A percentile compares a stretch with the other conserved stretches of the same genome.
These are phyloP conservation scores for Lipomyces yarrowii DNA, from an alignment of 1,139 yeast species.

Conservation along the genomic window DNA sequence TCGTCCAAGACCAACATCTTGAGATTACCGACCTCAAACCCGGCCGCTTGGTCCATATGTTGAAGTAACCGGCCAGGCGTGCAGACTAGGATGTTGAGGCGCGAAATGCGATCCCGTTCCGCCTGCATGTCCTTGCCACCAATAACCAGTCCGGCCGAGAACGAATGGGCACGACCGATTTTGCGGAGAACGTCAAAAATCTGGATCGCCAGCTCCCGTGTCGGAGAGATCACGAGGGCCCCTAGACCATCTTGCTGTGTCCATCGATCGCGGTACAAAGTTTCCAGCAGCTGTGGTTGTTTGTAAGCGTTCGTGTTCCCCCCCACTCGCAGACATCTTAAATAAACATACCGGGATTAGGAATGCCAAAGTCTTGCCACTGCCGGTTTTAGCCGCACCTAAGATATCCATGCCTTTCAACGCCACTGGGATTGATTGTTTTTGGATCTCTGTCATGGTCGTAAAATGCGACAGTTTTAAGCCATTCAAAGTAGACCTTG, in stretches of 20 bases:
- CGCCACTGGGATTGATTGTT: slow-evolving; percentile 73
- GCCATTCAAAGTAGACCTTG: slow-evolving; percentile 65
- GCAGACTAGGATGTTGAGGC: slow-evolving; percentile 85
- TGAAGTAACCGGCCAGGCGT: slow-evolving; percentile 96
- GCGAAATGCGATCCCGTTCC: slow-evolving; percentile 82
- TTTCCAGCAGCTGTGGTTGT: slow-evolving; percentile 34
- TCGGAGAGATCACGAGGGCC: slow-evolving; percentile 88
- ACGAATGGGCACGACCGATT: slow-evolving; percentile 76
- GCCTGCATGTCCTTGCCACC: slow-evolving; percentile 94
- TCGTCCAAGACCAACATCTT: slow-evolving; percentile 89
- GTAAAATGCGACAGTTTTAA: slow-evolving; percentile 67
- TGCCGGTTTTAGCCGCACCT: slow-evolving; percentile 95
- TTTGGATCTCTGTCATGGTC: slow-evolving; percentile 83
- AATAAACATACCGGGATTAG: slow-evolving; percentile 82
- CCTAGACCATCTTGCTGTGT: slow-evolving; percentile 91
- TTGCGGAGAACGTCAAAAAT: slow-evolving; percentile 86
- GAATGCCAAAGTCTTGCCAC: slow-evolving; percentile 94
- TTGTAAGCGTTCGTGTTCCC: too few relatives aligned
- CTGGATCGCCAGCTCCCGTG: slow-evolving; percentile 92
- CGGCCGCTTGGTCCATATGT: slow-evolving; percentile 92
- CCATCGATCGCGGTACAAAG: slow-evolving; percentile 65
- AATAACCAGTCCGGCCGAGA: slow-evolving; percentile 93
- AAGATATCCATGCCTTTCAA: slow-evolving; percentile 80
- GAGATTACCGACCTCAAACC: slow-evolving; percentile 75
- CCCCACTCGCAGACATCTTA: too few relatives aligned